Percentiles rank a stretch among this genome's conserved stretches.
These are phyloP conservation scores for Amanita brunnescens DNA, from an alignment of 768 basidiomycete species.

Conservation along the genomic window DNA sequence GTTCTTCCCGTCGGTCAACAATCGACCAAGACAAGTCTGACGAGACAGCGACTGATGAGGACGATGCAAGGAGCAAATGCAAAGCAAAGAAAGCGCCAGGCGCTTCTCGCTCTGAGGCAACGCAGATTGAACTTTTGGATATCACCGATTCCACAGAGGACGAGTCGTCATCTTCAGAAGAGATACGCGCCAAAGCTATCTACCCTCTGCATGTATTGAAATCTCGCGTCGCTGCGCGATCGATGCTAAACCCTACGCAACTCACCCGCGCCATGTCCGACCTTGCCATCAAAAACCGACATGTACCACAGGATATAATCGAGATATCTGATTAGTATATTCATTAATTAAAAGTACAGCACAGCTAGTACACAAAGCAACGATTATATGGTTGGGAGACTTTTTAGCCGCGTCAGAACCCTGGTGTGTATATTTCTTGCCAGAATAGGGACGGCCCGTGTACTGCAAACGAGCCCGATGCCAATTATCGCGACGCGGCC, in stretches of 20 bases:
- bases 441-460: slow-evolving; percentile 35
- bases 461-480: slow-evolving; percentile 55
- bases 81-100: not conserved
- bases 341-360: not conserved
- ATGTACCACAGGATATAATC: slow-evolving; percentile 10
- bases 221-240: not conserved
- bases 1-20: slow-evolving; percentile 44
- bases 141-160: not conserved
- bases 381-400: not conserved
- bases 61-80: not conserved
- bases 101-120: not conserved
- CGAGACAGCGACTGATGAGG: not conserved
- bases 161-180: not conserved
- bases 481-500: slow-evolving; percentile 48
- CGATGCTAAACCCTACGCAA: not conserved
- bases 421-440: slow-evolving; percentile 42
- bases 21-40: slow-evolving; percentile 22
- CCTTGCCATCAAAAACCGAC: slow-evolving; percentile 9
- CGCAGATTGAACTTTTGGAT: not conserved
- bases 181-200: not conserved
- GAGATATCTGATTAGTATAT: slow-evolving; percentile 16
- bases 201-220: not conserved
- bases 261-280: slow-evolving; percentile 13
- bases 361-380: not conserved
- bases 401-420: slow-evolving; percentile 25